phyloP scores from a whole-genome alignment of 306 rosid species.

The Dalbergia cochinchinensis region DNA sequence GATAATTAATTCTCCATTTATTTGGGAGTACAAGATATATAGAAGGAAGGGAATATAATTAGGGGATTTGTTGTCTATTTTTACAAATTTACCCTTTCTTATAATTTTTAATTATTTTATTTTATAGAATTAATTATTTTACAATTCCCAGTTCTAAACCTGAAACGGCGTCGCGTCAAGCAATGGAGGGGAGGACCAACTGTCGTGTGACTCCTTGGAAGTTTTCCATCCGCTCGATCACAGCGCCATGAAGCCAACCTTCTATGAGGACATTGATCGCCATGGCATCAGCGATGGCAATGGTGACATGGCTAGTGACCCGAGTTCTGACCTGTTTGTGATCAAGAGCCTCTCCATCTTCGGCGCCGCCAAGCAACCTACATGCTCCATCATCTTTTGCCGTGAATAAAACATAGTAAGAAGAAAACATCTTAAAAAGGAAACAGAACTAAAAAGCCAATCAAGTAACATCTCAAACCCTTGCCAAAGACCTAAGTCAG shows the following conservation, averaged over 20 bases:
- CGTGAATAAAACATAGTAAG: not conserved
- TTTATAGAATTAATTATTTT: no score
- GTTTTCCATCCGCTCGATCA: slow-evolving; percentile 55
- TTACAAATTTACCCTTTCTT: no score
- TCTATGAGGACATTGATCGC: not conserved
- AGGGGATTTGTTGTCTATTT: no score
- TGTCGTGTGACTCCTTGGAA: slow-evolving; percentile 64
- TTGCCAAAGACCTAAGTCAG: no score
- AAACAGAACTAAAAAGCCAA: no score
- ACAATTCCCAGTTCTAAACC: not conserved
- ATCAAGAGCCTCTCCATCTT: slow-evolving; percentile 75
- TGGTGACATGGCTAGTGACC: slow-evolving; percentile 75
- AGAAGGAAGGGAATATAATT: no score
- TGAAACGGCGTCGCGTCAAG: not conserved
- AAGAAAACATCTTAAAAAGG: no score
- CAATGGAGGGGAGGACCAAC: slow-evolving; percentile 41
- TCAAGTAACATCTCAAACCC: no score
- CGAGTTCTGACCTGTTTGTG: slow-evolving; percentile 90
- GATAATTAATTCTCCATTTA: no score
- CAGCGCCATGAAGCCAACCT: slow-evolving; percentile 21
- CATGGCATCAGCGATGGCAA: not conserved
- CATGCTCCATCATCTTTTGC: slow-evolving; percentile 36
- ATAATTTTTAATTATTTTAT: no score
- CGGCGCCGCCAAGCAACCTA: slow-evolving; percentile 25
- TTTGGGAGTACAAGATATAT: no score